A percentile compares a stretch with the other conserved stretches of the same genome.
phyloP scores from a whole-genome alignment of 805 yeast species.

The Yamadazyma kitorensis region DNA sequence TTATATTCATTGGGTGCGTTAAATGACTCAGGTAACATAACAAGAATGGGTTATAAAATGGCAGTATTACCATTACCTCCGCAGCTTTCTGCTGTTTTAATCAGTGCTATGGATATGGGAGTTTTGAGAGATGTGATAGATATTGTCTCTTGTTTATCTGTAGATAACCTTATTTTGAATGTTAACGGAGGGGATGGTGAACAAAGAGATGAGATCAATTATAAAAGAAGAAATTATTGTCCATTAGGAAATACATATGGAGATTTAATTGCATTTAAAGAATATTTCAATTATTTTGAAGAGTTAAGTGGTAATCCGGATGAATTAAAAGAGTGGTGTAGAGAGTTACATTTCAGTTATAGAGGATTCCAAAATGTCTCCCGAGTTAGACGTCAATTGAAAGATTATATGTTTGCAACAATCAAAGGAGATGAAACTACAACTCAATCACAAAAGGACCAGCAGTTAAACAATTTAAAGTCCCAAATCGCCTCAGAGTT shows the following conservation, averaged over 20 bases:
- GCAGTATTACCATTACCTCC: constrained; percentile 91
- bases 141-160: constrained; percentile 88
- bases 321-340: constrained; percentile 81
- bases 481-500: constrained; percentile 25
- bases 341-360: constrained; percentile 67
- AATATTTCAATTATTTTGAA: constrained; percentile 58
- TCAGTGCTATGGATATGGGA: constrained; percentile 60
- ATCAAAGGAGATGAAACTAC: constrained; percentile 40
- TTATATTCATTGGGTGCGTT: constrained; percentile 78
- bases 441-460: constrained; percentile 22
- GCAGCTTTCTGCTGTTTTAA: constrained; percentile 79
- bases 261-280: constrained; percentile 80
- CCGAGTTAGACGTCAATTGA: constrained; percentile 72
- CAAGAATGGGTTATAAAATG: constrained; percentile 80
- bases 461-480: constrained; percentile 22
- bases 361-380: constrained; percentile 78
- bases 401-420: constrained; percentile 58
- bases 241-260: constrained; percentile 74
- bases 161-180: constrained; percentile 79
- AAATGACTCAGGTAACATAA: constrained; percentile 71
- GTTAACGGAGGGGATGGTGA: constrained; percentile 63
- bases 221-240: constrained; percentile 64
- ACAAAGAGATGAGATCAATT: constrained; percentile 79
- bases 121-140: constrained; percentile 73
- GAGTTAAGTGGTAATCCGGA: constrained; percentile 29